Percentiles rank a stretch among this genome's conserved stretches.
phyloP scores from a whole-genome alignment of 768 basidiomycete species.

The Crassisporium funariophilum region DNA sequence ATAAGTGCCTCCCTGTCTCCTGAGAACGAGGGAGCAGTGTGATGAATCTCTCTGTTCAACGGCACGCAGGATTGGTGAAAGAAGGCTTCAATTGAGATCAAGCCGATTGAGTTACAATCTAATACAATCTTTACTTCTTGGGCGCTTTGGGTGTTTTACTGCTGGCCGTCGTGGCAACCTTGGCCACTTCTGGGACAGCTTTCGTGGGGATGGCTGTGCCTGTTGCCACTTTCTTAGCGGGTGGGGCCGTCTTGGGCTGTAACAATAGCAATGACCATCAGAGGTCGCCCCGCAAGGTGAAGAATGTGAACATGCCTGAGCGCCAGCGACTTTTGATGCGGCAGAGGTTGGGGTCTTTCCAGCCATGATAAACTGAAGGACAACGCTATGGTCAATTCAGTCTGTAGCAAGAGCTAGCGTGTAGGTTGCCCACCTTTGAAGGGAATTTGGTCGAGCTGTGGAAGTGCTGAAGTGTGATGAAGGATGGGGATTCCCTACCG shows the following conservation, averaged over 20 bases:
- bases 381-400: not conserved
- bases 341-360: conserved; percentile 22
- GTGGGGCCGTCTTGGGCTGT: conserved; percentile 19
- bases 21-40: too few relatives aligned
- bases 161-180: not conserved
- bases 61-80: too few relatives aligned
- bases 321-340: conserved; percentile 18
- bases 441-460: conserved; percentile 10
- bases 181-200: not conserved
- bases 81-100: too few relatives aligned
- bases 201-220: not conserved
- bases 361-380: conserved; percentile 18
- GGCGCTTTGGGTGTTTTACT: not conserved
- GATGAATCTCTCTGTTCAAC: too few relatives aligned
- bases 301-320: conserved; percentile 9
- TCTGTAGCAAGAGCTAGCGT: not conserved
- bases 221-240: conserved; percentile 2
- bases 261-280: not conserved
- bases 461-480: conserved; percentile 7
- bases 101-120: too few relatives aligned
- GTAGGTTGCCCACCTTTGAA: not conserved
- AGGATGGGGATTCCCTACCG: conserved; percentile 2
- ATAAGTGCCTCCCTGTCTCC: too few relatives aligned
- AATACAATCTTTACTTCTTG: not conserved
- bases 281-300: not conserved